Evolutionary conservation across 202 grass and related monocot species (phyloP).

Genomic region (Setaria italica): DNA sequence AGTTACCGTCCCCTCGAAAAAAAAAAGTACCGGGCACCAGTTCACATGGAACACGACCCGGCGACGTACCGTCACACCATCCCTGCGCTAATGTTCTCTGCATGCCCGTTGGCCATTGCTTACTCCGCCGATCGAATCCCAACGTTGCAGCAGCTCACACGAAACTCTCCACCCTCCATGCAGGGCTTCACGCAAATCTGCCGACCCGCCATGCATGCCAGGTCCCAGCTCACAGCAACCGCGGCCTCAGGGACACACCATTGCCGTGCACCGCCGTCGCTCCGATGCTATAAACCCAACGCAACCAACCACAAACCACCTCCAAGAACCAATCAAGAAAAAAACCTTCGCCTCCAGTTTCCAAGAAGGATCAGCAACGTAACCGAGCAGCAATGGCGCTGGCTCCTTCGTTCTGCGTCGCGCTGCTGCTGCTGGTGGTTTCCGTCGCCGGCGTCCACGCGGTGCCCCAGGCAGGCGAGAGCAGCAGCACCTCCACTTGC

Average conservation of each 20-base stretch:
- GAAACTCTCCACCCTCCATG: conserved; percentile 24
- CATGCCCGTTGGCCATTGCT: conserved; percentile 16
- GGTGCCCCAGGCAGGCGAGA: background rate
- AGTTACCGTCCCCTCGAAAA: too few species aligned
- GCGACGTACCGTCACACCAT: conserved; percentile 5
- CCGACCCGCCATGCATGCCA: background rate
- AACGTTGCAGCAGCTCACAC: conserved; percentile 32
- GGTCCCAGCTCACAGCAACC: conserved; percentile 17
- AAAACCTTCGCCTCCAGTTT: background rate
- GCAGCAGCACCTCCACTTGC: conserved; percentile 45
- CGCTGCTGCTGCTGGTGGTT: conserved; percentile 31
- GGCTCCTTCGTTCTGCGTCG: background rate
- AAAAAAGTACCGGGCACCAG: too few species aligned
- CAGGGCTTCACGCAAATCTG: conserved; percentile 38
- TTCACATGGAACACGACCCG: conserved; percentile 30
- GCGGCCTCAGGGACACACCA: conserved; percentile 26
- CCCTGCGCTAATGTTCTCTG: background rate
- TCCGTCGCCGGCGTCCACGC: conserved; percentile 8
- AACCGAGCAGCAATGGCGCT: conserved; percentile 21
- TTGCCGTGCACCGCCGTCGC: conserved; percentile 39
- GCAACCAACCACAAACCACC: background rate
- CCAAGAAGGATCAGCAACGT: background rate
- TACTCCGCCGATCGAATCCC: conserved; percentile 40
- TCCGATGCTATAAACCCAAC: conserved; percentile 36
- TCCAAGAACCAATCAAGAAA: background rate